Base-by-base conservation (phyloP, 208 protist species). In the Wallacemonas sp. region DNA sequence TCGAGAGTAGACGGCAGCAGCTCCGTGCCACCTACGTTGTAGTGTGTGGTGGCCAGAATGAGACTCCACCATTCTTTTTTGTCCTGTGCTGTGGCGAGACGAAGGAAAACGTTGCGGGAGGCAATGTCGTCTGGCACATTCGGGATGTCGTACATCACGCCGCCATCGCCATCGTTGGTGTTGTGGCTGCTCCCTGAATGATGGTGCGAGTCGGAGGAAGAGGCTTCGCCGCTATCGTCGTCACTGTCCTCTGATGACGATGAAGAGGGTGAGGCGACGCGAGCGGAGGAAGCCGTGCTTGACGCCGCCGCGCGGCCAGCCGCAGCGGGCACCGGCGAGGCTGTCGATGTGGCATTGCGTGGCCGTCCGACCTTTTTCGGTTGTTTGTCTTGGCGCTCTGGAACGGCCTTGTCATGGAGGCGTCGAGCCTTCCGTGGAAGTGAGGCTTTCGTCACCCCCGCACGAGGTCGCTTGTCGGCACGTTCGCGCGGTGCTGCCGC, bases 11-110 rank as follows among this genome's bases (percentile, higher is more conserved):
- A n/a, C 12, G 3, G 33, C 14, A 82, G 33, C 31, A 81, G 24
- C 17, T 70, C 67, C 17, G 49, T 41, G 2, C 79, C 75, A n/a
- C 75, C 79, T n/a, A 80, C 59, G 49, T 75, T 66, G 58, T 81
- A 74, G 28, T 59, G 51, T 2, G 49, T 80, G 14, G 73, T 64
- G 28, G 66, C 59, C 26, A 82, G 74, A 3, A 69, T 31, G 15
- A 66, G 67, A 21, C 44, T 51, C 46, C 55, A 66, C 76, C 66
- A 77, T 21, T 30, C 8, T 47, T 62, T 63, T 38, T 56, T 70
- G 47, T 69, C 70, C 15, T 63, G 30, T 14, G 39, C 19, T 27
- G 34, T 68, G n/a, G 72, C 63, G 22, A 62, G 55, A 6, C 67
- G 59, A 14, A 72, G 21, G 22, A 42, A 62, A 12, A 46, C 39